These are phyloP conservation scores for Neurospora terricola DNA, from an alignment of 495 filamentous ascomycete species.

Conservation along the genomic window DNA sequence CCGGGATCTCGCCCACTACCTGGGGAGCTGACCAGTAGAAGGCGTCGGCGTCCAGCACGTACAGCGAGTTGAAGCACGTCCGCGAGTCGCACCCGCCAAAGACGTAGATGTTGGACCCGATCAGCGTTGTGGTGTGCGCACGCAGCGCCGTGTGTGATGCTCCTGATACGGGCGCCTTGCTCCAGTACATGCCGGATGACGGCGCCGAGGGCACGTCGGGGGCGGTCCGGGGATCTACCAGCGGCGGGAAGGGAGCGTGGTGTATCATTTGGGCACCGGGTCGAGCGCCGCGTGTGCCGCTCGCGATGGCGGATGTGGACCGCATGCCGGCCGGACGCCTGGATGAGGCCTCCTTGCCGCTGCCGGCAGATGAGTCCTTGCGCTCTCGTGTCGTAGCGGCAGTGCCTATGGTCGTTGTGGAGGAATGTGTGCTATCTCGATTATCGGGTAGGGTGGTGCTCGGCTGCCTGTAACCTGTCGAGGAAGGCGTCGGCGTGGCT, in stretches of 20 bases:
- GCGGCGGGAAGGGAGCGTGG: conserved; percentile 41
- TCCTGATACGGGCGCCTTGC: conserved; percentile 46
- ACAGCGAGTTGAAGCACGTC: conserved; percentile 55
- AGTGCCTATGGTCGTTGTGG: not conserved
- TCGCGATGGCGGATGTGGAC: conserved; percentile 43
- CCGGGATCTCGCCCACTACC: conserved; percentile 50
- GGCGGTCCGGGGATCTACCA: conserved; percentile 45
- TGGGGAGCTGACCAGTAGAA: conserved; percentile 52
- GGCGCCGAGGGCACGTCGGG: conserved; percentile 49
- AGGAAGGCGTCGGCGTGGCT: conserved; percentile 18
- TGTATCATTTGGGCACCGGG: conserved; percentile 1
- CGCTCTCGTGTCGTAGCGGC: conserved; percentile 18
- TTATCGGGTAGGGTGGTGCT: conserved; percentile 8
- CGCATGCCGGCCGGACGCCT: conserved; percentile 31
- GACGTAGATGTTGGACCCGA: conserved; percentile 52
- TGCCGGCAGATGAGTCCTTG: conserved; percentile 35
- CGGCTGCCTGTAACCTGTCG: conserved; percentile 13
- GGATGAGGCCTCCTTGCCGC: conserved; percentile 13
- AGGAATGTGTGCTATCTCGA: conserved; percentile 1
- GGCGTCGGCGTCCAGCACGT: conserved; percentile 55
- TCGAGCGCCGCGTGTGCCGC: conserved; percentile 16
- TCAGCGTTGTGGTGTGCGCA: conserved; percentile 52
- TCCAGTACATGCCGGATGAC: conserved; percentile 64
- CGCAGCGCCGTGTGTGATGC: conserved; percentile 45
- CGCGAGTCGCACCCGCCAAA: conserved; percentile 58